A percentile compares a stretch with the other conserved stretches of the same genome.
Evolutionary conservation across 345 rosid genomes (phyloP).

Genomic region (Eutrema japonicum): DNA sequence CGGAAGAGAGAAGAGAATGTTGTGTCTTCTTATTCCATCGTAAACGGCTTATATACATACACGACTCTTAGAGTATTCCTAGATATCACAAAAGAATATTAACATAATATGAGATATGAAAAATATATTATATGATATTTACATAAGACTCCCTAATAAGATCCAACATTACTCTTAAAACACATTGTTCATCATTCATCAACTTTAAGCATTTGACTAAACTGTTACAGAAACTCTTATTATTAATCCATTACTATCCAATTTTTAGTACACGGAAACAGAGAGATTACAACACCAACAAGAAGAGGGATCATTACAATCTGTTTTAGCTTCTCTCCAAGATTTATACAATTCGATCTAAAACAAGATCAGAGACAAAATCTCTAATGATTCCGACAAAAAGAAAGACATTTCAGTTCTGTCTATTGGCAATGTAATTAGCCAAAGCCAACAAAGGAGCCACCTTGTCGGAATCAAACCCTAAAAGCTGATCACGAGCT

Average conservation of each 20-base stretch:
- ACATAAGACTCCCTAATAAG: too few species aligned
- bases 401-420: slow-evolving; percentile 49
- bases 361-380: not conserved
- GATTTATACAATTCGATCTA: slow-evolving; percentile 16
- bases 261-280: slow-evolving; percentile 21
- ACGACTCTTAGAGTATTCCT: too few species aligned
- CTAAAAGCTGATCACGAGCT: slow-evolving; percentile 64
- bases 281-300: slow-evolving; percentile 21
- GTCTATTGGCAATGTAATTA: slow-evolving; percentile 81
- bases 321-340: not conserved
- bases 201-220: slow-evolving; percentile 10
- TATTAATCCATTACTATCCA: slow-evolving; percentile 16
- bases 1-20: too few species aligned
- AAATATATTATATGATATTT: too few species aligned
- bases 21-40: too few species aligned
- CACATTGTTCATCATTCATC: slow-evolving; percentile 1
- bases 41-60: too few species aligned
- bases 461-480: slow-evolving; percentile 69
- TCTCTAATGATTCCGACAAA: slow-evolving; percentile 11
- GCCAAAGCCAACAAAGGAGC: slow-evolving; percentile 92
- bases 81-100: too few species aligned
- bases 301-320: not conserved
- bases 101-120: too few species aligned
- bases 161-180: too few species aligned
- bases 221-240: not conserved